Evolutionary conservation across 2,329 filamentous ascomycete species (phyloP).

Genomic region (Ophiostoma sp.): DNA sequence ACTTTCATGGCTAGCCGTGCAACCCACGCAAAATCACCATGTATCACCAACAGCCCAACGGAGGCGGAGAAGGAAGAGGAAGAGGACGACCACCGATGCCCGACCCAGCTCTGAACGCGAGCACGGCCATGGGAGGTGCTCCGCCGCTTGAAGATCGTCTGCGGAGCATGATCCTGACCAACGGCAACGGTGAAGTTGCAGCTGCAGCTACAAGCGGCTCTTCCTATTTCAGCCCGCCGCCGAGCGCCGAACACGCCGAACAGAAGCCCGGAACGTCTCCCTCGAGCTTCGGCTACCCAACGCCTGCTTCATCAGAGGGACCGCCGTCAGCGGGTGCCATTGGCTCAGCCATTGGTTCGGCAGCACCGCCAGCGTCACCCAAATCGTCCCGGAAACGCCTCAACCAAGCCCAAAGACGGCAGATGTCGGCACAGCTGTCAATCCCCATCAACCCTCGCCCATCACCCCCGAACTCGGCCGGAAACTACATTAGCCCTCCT

Average conservation of each 20-base stretch:
- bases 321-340: not conserved
- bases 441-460: conserved; percentile 55
- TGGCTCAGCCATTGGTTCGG: not conserved
- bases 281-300: conserved; percentile 1
- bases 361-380: conserved; percentile 23
- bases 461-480: conserved; percentile 36
- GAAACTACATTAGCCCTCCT: conserved; percentile 37
- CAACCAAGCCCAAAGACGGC: conserved; percentile 64
- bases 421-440: conserved; percentile 61
- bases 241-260: not conserved
- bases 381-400: conserved; percentile 47
- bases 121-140: conserved; percentile 1
- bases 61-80: conserved; percentile 21
- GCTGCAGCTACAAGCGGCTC: not conserved
- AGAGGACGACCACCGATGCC: not conserved
- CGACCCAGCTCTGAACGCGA: not conserved
- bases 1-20: conserved; percentile 26
- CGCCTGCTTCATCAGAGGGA: not conserved
- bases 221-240: not conserved
- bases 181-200: conserved; percentile 12
- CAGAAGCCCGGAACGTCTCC: not conserved
- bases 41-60: conserved; percentile 24
- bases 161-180: conserved; percentile 32
- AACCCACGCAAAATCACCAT: conserved; percentile 10
- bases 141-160: conserved; percentile 32